Base-by-base conservation (phyloP, 2,329 filamentous ascomycete genomes). In the Fusarium bactridioides region DNA sequence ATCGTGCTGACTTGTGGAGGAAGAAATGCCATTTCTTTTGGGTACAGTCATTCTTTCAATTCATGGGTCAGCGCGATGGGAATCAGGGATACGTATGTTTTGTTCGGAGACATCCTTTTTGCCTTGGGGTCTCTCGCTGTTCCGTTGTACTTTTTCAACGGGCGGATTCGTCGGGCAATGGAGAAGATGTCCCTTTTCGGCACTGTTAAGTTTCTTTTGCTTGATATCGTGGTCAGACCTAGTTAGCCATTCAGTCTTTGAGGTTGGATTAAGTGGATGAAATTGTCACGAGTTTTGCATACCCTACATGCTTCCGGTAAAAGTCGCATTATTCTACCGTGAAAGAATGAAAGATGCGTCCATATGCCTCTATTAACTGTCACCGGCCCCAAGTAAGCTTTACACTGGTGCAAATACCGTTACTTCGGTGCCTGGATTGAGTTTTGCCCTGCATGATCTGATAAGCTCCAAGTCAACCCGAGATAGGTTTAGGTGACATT, bases 311-410 rank as follows among this genome's bases (percentile, higher is more conserved):
- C 23, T 16, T 16, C 10, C 2, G 0, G 13, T 27, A 1, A 12
- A 7, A 7, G 4, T 2, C 4, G 2, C 10, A 12, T 2, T 0
- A 12, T 38, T 21, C 10, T 2, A 12, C 6, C 11, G 2, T 25
- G 10, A 53, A 27, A 27, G 2, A n/a, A 7, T 0, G 0, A 5
- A 16, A 18, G 0, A 1, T 7, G 5, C 19, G 2, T 10, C 0
- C 2, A 5, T 7, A 18, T 2, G 4, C 3, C 18, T 16, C 1
- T 21, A 1, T 16, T 7, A 12, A 21, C 0, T 3, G 13, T 53
- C 0, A 16, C 7, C 2, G 1, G 13, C 10, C 13, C 3, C 0
- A 5, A 53, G 23, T 38, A 53, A 27, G 23, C 33, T 53, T 4
- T 27, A 4, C 5, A n/a, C 1, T 1, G 3, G 33, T 18, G 7